Evolutionary conservation across 2,329 filamentous ascomycete genomes (phyloP).

Genomic region (Colletotrichum brevisporum): DNA sequence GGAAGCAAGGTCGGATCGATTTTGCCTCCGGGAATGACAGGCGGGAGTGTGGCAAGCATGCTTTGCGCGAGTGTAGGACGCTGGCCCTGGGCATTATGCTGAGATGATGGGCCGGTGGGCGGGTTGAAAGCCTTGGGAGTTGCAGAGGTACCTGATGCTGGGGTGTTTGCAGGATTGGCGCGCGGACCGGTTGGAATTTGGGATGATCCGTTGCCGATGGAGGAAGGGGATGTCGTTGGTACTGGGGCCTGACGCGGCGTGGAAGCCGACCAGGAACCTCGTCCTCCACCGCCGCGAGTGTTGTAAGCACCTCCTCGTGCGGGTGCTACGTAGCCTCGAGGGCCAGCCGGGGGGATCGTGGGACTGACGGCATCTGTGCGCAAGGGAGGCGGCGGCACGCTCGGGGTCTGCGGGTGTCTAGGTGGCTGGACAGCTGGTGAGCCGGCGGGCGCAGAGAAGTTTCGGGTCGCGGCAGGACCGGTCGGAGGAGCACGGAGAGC

Average conservation of each 20-base stretch:
- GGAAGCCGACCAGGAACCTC: slow-evolving; percentile 58
- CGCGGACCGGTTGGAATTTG: slow-evolving; percentile 66
- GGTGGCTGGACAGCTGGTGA: slow-evolving; percentile 52
- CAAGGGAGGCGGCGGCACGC: slow-evolving; percentile 46
- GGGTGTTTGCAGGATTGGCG: slow-evolving; percentile 50
- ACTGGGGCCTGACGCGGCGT: slow-evolving; percentile 48
- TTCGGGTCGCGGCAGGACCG: slow-evolving; percentile 57
- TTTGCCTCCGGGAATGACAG: slow-evolving; percentile 68
- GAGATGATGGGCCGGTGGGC: slow-evolving; percentile 66
- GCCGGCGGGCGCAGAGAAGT: slow-evolving; percentile 53
- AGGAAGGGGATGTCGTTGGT: slow-evolving; percentile 56
- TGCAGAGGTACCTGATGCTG: slow-evolving; percentile 54
- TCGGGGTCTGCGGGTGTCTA: slow-evolving; percentile 53
- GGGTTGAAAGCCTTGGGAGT: slow-evolving; percentile 67
- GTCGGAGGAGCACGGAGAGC: slow-evolving; percentile 67
- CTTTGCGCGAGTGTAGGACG: slow-evolving; percentile 66
- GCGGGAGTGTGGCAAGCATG: slow-evolving; percentile 65
- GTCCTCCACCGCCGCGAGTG: slow-evolving; percentile 61
- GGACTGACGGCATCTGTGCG: slow-evolving; percentile 60
- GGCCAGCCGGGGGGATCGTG: slow-evolving; percentile 66
- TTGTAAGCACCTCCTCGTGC: slow-evolving; percentile 59
- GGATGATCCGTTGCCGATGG: slow-evolving; percentile 52
- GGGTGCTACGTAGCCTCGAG: slow-evolving; percentile 66
- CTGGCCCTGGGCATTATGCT: slow-evolving; percentile 50
- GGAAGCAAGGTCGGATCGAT: slow-evolving; percentile 63